Evolutionary conservation across 2,329 filamentous ascomycete genomes (phyloP).

Genomic region (Fusarium haematococcum): DNA sequence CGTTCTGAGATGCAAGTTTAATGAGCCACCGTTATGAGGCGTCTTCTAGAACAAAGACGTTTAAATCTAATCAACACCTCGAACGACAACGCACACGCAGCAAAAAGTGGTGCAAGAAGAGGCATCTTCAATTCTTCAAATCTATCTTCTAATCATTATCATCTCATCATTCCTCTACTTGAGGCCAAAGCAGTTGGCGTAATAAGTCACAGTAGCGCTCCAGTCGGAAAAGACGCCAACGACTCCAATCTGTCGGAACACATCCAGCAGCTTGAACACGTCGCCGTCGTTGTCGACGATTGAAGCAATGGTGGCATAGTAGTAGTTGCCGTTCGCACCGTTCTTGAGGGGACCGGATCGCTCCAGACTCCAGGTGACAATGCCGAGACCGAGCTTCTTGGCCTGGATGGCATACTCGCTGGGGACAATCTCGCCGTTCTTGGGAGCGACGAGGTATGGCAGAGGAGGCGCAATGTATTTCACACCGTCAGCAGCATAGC

Average conservation of each 20-base stretch:
- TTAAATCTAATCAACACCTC: background rate
- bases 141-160: background rate
- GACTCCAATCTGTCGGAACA: conserved; percentile 71
- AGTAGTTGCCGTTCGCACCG: conserved; percentile 62
- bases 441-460: conserved; percentile 68
- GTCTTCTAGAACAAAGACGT: background rate
- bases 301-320: conserved; percentile 67
- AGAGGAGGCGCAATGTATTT: conserved; percentile 73
- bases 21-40: background rate
- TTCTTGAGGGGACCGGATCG: conserved; percentile 70
- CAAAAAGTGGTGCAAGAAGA: background rate
- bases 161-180: conserved; percentile 2
- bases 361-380: conserved; percentile 78
- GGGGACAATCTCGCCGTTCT: conserved; percentile 68
- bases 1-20: background rate
- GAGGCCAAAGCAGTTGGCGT: conserved; percentile 74
- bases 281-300: conserved; percentile 73
- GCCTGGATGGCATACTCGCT: conserved; percentile 72
- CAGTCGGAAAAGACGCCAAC: conserved; percentile 76
- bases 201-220: conserved; percentile 76
- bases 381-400: conserved; percentile 70
- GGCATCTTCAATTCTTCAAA: background rate
- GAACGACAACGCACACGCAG: background rate
- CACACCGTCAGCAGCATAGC: conserved; percentile 68
- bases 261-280: conserved; percentile 74